Evolutionary conservation across 2,329 filamentous ascomycete genomes (phyloP).

Genomic region (Fusarium floridanum): DNA sequence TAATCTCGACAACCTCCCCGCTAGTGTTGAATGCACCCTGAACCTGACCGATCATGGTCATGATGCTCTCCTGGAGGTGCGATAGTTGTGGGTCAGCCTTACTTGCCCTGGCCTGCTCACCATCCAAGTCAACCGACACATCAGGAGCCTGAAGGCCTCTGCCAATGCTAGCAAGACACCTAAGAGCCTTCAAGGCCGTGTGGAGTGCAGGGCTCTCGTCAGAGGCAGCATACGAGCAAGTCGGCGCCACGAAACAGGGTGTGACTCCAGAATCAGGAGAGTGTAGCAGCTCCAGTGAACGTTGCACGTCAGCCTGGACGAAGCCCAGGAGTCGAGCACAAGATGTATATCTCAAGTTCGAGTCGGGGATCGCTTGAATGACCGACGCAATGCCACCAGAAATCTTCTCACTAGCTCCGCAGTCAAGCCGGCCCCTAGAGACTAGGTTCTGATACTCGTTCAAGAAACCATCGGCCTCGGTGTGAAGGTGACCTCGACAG

Average conservation of each 20-base stretch:
- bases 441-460: slow-evolving; percentile 76
- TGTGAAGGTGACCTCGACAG: slow-evolving; percentile 76
- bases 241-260: slow-evolving; percentile 42
- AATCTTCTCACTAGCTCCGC: slow-evolving; percentile 78
- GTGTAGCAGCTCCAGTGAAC: slow-evolving; percentile 40
- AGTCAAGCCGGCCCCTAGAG: slow-evolving; percentile 69
- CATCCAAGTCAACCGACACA: slow-evolving; percentile 75
- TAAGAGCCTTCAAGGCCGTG: slow-evolving; percentile 68
- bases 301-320: slow-evolving; percentile 68
- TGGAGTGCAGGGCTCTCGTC: slow-evolving; percentile 62
- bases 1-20: slow-evolving; percentile 77
- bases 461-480: slow-evolving; percentile 77
- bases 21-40: slow-evolving; percentile 67
- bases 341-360: slow-evolving; percentile 67
- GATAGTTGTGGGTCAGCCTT: slow-evolving; percentile 38
- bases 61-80: slow-evolving; percentile 60
- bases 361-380: slow-evolving; percentile 76
- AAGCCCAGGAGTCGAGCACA: slow-evolving; percentile 54
- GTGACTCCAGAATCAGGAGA: slow-evolving; percentile 13
- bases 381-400: slow-evolving; percentile 81
- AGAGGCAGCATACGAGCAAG: slow-evolving; percentile 47
- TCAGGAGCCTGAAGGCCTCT: slow-evolving; percentile 80
- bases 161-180: slow-evolving; percentile 77
- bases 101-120: slow-evolving; percentile 47
- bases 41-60: slow-evolving; percentile 61